These are phyloP conservation scores for Neofusicoccum sp. DNA, from an alignment of 2,329 filamentous ascomycete genomes.

Conservation along the genomic window DNA sequence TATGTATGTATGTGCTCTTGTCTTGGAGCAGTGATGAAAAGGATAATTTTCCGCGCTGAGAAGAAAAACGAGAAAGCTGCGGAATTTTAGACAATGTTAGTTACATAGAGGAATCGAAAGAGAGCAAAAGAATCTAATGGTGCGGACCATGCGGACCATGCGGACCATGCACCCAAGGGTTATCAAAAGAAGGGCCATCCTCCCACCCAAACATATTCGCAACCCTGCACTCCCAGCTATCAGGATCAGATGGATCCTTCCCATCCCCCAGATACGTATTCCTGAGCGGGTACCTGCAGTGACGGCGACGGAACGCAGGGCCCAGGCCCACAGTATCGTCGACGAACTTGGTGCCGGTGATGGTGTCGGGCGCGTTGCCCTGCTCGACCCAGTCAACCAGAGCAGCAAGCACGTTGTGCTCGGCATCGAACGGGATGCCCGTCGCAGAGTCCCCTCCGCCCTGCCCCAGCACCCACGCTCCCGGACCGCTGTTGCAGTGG, in stretches of 20 bases:
- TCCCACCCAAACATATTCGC: background rate
- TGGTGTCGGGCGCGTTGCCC: slow-evolving; percentile 43
- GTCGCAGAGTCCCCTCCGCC: slow-evolving; percentile 26
- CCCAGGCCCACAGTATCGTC: slow-evolving; percentile 29
- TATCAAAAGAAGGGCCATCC: background rate
- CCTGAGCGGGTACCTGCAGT: slow-evolving; percentile 40
- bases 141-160: background rate
- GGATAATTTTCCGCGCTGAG: no score
- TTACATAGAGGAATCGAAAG: no score
- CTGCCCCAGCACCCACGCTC: slow-evolving; percentile 45
- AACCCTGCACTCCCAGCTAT: slow-evolving; percentile 35
- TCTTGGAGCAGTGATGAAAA: no score
- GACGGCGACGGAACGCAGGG: slow-evolving; percentile 26
- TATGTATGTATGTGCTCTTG: no score
- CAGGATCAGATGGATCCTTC: slow-evolving; percentile 29
- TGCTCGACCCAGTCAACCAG: slow-evolving; percentile 53
- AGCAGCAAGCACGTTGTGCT: slow-evolving; percentile 51
- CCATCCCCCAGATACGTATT: slow-evolving; percentile 39
- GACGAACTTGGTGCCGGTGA: slow-evolving; percentile 32
- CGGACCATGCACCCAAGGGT: background rate
- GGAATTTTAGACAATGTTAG: no score
- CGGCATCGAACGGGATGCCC: slow-evolving; percentile 38
- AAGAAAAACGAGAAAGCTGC: no score
- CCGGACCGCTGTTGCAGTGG: slow-evolving; percentile 54
- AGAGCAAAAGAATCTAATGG: no score